Conservation (phyloP, 2,329 filamentous ascomycete species). For the Verticillium isaacii region DNA sequence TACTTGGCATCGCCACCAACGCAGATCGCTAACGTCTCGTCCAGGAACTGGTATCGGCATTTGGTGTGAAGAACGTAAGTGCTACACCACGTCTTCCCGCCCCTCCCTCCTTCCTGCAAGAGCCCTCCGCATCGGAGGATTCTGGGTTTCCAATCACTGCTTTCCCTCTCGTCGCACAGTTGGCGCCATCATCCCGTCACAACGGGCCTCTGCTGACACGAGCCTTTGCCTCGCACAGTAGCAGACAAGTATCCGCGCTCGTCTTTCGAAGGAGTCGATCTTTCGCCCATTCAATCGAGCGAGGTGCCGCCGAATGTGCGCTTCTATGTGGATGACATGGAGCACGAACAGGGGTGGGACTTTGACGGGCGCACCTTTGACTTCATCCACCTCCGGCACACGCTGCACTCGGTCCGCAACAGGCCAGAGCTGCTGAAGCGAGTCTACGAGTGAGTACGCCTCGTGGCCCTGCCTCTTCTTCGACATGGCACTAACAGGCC, state of each 20-base stretch:
- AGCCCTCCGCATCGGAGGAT: not conserved
- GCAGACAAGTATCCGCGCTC: conserved; percentile 40
- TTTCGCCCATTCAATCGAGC: conserved; percentile 48
- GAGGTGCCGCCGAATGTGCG: conserved; percentile 46
- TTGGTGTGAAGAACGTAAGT: conserved; percentile 46
- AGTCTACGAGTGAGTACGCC: conserved; percentile 31
- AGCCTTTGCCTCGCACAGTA: conserved; percentile 24
- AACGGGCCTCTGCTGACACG: not conserved
- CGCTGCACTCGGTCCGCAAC: conserved; percentile 39
- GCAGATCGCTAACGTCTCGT: not conserved
- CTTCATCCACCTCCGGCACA: conserved; percentile 44
- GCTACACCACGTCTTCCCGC: not conserved
- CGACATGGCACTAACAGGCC: not conserved
- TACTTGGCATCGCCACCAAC: not conserved
- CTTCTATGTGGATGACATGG: conserved; percentile 48
- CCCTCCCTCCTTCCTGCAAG: not conserved
- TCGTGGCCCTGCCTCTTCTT: not conserved
- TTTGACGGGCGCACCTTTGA: conserved; percentile 40
- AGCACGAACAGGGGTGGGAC: conserved; percentile 44
- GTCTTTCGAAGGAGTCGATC: conserved; percentile 41
- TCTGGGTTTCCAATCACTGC: not conserved
- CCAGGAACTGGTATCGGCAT: conserved; percentile 45
- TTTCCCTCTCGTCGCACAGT: not conserved
- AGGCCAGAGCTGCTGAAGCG: conserved; percentile 33
- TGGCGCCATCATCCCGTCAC: not conserved